These are phyloP conservation scores for Nemania diffusa DNA, from an alignment of 2,329 filamentous ascomycete species.

Conservation along the genomic window DNA sequence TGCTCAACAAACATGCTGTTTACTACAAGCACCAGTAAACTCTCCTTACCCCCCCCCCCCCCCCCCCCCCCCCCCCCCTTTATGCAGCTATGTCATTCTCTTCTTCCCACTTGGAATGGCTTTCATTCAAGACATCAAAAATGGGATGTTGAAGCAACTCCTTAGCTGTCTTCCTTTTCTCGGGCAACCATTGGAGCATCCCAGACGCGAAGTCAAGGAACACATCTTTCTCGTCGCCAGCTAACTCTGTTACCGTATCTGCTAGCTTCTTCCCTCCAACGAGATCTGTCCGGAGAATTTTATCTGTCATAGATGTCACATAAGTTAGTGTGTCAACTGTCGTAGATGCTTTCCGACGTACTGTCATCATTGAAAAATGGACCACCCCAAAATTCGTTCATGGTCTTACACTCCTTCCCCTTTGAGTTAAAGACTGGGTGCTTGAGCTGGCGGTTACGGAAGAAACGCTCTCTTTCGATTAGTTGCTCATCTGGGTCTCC, in stretches of 20 bases:
- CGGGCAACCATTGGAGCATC: background rate
- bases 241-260: constrained; percentile 4
- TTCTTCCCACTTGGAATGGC: background rate
- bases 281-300: background rate
- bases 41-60: too few relatives aligned
- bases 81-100: too few relatives aligned
- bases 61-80: too few relatives aligned
- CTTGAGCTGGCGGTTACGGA: background rate
- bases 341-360: background rate
- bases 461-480: background rate
- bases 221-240: background rate
- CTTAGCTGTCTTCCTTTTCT: constrained; percentile 3
- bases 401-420: background rate
- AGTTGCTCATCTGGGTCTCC: constrained; percentile 1
- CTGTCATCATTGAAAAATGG: constrained; percentile 8
- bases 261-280: background rate
- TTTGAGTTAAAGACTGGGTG: background rate
- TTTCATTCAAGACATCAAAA: background rate
- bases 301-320: background rate
- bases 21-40: too few relatives aligned
- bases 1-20: too few relatives aligned
- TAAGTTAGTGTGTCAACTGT: background rate
- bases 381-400: constrained; percentile 5
- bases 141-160: background rate
- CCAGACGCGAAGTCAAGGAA: background rate